A percentile compares a stretch with the other conserved stretches of the same genome.
Evolutionary conservation across 306 rosid genomes (phyloP).

Genomic region (Castanea crenata): DNA sequence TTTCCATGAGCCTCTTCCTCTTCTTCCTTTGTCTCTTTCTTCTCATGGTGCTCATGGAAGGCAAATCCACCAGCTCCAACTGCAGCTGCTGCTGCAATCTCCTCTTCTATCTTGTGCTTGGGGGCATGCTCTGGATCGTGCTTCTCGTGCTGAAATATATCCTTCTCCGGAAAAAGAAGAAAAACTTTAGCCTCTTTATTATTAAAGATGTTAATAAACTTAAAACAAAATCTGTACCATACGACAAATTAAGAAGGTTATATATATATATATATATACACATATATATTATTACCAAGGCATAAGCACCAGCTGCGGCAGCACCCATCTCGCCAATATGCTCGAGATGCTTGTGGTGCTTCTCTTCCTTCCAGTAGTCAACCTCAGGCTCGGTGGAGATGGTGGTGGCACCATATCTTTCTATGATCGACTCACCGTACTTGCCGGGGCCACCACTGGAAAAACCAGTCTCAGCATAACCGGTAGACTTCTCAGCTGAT

Average conservation of each 20-base stretch:
- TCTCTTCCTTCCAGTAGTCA: slow-evolving; percentile 65
- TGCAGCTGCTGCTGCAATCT: slow-evolving; percentile 57
- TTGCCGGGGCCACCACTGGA: neutral
- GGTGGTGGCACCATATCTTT: neutral
- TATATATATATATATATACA: too few species aligned
- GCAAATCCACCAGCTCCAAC: slow-evolving; percentile 69
- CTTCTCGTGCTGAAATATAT: slow-evolving; percentile 55
- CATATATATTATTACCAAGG: slow-evolving; percentile 44
- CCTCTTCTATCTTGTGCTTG: slow-evolving; percentile 79
- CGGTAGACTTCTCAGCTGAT: neutral
- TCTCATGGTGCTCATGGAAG: slow-evolving; percentile 75
- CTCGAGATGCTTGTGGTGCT: slow-evolving; percentile 68
- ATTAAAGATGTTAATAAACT: too few species aligned
- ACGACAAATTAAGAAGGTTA: too few species aligned
- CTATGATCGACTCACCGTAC: neutral
- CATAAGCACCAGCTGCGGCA: slow-evolving; percentile 54
- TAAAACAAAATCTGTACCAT: too few species aligned
- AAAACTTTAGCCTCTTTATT: too few species aligned
- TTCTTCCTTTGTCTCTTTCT: slow-evolving; percentile 53
- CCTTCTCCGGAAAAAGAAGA: neutral
- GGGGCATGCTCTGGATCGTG: slow-evolving; percentile 72
- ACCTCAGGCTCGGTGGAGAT: neutral
- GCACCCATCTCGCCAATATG: slow-evolving; percentile 48
- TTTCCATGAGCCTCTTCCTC: slow-evolving; percentile 64
- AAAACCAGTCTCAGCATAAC: neutral